These are phyloP conservation scores for Yamadazyma kitorensis DNA, from an alignment of 805 yeast genomes.

Conservation along the genomic window DNA sequence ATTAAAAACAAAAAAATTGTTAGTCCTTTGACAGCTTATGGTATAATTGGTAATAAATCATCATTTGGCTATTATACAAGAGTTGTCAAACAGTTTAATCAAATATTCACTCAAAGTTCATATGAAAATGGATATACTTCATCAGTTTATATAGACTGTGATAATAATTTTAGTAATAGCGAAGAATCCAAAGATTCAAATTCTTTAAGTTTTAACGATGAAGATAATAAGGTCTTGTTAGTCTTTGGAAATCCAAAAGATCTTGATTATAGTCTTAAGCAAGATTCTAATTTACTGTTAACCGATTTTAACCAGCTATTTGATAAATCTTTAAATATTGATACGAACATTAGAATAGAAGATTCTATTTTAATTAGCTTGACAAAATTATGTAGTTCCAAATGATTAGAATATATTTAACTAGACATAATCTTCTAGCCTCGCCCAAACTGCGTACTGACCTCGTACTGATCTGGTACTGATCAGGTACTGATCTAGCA, in stretches of 20 bases:
- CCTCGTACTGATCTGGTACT: too few relatives aligned
- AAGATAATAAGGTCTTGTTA: slow-evolving; percentile 41
- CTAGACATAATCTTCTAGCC: too few relatives aligned
- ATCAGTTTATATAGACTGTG: slow-evolving; percentile 63
- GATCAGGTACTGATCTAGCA: too few relatives aligned
- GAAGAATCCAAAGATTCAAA: background rate
- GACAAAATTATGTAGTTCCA: slow-evolving; percentile 27
- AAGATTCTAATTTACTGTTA: slow-evolving; percentile 51
- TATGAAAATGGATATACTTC: slow-evolving; percentile 65
- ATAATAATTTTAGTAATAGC: slow-evolving; percentile 50
- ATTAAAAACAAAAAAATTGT: slow-evolving; percentile 58
- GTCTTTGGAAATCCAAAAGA: slow-evolving; percentile 66
- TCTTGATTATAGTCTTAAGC: slow-evolving; percentile 48
- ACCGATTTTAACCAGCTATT: slow-evolving; percentile 60
- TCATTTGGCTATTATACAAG: slow-evolving; percentile 77
- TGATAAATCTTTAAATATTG: slow-evolving; percentile 58
- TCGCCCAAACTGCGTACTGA: too few relatives aligned
- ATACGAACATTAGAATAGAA: slow-evolving; percentile 59
- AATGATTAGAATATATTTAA: too few relatives aligned
- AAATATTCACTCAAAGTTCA: slow-evolving; percentile 69
- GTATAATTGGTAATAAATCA: slow-evolving; percentile 54
- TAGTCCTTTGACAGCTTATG: slow-evolving; percentile 70
- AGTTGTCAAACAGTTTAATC: slow-evolving; percentile 55
- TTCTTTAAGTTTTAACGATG: background rate
- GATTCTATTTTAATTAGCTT: slow-evolving; percentile 66